Conservation (phyloP, 2,329 filamentous ascomycete species). For the Coniochaeta sp. region DNA sequence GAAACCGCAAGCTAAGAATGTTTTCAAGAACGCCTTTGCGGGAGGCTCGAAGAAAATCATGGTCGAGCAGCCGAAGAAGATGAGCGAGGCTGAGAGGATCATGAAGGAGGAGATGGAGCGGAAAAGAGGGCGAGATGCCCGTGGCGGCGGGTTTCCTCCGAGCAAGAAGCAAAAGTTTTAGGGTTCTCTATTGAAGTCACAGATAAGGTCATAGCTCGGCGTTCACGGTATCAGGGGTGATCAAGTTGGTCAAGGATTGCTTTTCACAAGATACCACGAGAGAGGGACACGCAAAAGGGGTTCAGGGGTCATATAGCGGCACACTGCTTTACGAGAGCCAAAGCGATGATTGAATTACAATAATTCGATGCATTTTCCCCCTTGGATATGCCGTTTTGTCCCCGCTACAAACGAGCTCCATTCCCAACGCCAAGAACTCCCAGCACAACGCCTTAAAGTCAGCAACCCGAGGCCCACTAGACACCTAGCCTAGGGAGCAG, state of each 20-base stretch:
- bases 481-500: background rate
- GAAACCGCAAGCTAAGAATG: slow-evolving; percentile 64
- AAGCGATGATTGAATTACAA: background rate
- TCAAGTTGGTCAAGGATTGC: background rate
- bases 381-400: background rate
- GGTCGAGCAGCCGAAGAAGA: slow-evolving; percentile 64
- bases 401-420: slow-evolving; percentile 3
- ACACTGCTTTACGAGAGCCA: background rate
- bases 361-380: background rate
- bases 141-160: slow-evolving; percentile 35
- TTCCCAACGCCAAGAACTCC: background rate
- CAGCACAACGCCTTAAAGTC: background rate
- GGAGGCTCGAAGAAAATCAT: slow-evolving; percentile 55
- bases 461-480: background rate
- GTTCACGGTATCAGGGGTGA: background rate
- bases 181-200: background rate
- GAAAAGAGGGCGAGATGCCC: slow-evolving; percentile 49
- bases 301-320: background rate
- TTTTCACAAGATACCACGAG: background rate
- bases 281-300: background rate
- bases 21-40: slow-evolving; percentile 70
- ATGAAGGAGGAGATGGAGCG: slow-evolving; percentile 79
- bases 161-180: slow-evolving; percentile 45
- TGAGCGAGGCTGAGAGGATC: slow-evolving; percentile 81
- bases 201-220: background rate